A percentile compares a stretch with the other conserved stretches of the same genome.
phyloP scores from a whole-genome alignment of 75 land plant genomes.

The Larix kaempferi region DNA sequence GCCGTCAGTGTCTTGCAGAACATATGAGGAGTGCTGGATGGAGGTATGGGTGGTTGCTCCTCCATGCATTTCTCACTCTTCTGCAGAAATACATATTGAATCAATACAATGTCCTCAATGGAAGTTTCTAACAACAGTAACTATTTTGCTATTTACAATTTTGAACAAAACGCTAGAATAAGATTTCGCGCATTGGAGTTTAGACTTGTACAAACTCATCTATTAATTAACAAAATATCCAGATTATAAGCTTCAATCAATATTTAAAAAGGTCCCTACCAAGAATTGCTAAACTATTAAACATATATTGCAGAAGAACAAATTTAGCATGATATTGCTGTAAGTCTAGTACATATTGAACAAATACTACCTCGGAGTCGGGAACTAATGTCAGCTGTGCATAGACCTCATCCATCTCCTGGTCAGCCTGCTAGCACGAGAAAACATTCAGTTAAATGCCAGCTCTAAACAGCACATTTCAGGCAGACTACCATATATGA shows the following conservation, averaged over 20 bases:
- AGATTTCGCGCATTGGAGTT: neutral
- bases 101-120: neutral
- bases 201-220: neutral
- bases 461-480: neutral
- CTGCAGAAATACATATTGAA: slow-evolving; percentile 1
- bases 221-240: neutral
- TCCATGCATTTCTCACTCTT: slow-evolving; percentile 5
- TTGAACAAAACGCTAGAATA: neutral
- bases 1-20: slow-evolving; percentile 88
- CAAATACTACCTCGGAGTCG: slow-evolving; percentile 56
- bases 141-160: neutral
- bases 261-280: neutral
- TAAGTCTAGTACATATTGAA: neutral
- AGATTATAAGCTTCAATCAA: neutral
- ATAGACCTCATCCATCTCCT: slow-evolving; percentile 81
- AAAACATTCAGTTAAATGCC: neutral
- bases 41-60: neutral
- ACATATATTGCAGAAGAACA: neutral
- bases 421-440: slow-evolving; percentile 59
- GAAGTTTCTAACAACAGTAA: neutral
- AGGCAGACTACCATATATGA: neutral
- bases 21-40: slow-evolving; percentile 53
- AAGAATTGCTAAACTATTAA: neutral
- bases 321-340: neutral
- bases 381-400: slow-evolving; percentile 72